A percentile compares a stretch with the other conserved stretches of the same genome.
phyloP scores from a whole-genome alignment of 1,284 basidiomycete genomes.

The Gomphus bonarii region DNA sequence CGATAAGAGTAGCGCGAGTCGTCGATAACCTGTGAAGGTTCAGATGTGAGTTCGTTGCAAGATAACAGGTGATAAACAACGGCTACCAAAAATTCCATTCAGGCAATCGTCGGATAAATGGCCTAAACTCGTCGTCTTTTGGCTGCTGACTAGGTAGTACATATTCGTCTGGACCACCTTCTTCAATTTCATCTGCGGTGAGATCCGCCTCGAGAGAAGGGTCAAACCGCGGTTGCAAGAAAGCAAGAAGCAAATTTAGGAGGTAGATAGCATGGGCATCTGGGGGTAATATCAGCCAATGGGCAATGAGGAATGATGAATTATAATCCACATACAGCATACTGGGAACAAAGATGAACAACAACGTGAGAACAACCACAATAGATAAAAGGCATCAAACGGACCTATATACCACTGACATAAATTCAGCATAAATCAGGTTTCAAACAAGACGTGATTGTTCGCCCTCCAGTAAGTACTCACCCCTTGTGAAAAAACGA shows the following conservation, averaged over 20 bases:
- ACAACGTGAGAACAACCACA: background rate
- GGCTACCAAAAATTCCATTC: constrained; percentile 93
- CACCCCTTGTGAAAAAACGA: constrained; percentile 85
- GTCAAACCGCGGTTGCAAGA: constrained; percentile 92
- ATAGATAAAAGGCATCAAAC: constrained; percentile 12
- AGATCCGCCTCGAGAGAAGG: constrained; percentile 91
- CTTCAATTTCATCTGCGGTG: constrained; percentile 90
- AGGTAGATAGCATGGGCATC: constrained; percentile 90
- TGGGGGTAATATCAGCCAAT: constrained; percentile 32
- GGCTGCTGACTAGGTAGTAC: constrained; percentile 39
- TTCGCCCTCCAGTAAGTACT: constrained; percentile 27
- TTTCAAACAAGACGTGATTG: background rate
- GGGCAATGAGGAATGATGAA: constrained; percentile 37
- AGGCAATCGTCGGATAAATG: constrained; percentile 92
- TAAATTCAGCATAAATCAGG: background rate
- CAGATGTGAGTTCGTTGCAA: constrained; percentile 12
- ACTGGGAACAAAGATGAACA: constrained; percentile 12
- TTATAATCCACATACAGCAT: constrained; percentile 15
- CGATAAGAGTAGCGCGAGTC: constrained; percentile 80
- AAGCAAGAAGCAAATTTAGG: constrained; percentile 81
- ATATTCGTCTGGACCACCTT: constrained; percentile 53
- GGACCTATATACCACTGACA: constrained; percentile 85
- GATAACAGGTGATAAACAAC: background rate
- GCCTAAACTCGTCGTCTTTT: constrained; percentile 87
- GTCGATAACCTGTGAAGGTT: constrained; percentile 70